Conservation (phyloP, 176 grass and related monocot species). For the Juncus effusus region DNA sequence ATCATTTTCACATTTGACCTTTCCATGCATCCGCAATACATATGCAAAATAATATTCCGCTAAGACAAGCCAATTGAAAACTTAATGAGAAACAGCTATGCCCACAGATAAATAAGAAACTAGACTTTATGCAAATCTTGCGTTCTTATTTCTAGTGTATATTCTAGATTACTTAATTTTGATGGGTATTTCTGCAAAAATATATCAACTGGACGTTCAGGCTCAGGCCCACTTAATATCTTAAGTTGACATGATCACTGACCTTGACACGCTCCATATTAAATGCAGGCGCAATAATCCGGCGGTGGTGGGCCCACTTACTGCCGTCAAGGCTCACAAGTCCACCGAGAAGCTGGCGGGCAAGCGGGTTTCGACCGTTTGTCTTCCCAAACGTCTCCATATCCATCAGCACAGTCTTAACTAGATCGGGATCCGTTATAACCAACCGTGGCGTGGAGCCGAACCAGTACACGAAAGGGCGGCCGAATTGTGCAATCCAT, state of each 20-base stretch:
- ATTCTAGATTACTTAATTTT: too few species aligned
- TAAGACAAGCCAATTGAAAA: neutral
- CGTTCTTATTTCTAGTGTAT: too few species aligned
- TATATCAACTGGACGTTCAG: too few species aligned
- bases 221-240: too few species aligned
- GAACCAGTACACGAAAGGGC: slow-evolving; percentile 65
- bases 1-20: too few species aligned
- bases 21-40: neutral
- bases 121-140: too few species aligned
- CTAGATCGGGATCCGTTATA: slow-evolving; percentile 45
- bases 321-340: slow-evolving; percentile 47
- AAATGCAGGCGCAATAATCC: slow-evolving; percentile 61
- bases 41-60: slow-evolving; percentile 2
- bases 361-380: slow-evolving; percentile 33
- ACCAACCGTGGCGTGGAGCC: slow-evolving; percentile 47
- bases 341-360: slow-evolving; percentile 55
- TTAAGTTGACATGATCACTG: slow-evolving; percentile 8
- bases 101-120: too few species aligned
- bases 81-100: neutral
- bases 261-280: slow-evolving; percentile 83
- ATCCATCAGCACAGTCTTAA: slow-evolving; percentile 47
- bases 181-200: too few species aligned
- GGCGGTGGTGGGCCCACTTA: slow-evolving; percentile 60
- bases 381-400: slow-evolving; percentile 39
- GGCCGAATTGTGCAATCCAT: slow-evolving; percentile 47